Evolutionary conservation across 1,284 basidiomycete genomes (phyloP), one percentile per base, ranked within the genome.

Genomic region (Boletus sp.): DNA sequence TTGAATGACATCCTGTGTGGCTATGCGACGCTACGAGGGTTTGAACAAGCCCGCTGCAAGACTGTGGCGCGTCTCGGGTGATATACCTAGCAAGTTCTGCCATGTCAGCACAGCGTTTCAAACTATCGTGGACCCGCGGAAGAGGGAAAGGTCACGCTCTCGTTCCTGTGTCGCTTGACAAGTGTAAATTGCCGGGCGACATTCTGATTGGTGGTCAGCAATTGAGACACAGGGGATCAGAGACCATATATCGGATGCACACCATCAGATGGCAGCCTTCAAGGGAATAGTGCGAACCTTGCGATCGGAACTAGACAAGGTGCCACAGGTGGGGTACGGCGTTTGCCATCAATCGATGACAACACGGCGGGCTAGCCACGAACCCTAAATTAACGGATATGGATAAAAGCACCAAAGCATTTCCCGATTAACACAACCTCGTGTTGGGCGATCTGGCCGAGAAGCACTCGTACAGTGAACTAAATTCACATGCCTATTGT

Each of bases 301-400:
- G 43, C 20, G 41, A 48, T 51, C 58, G 49, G 49, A 58, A 38
- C 23, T 37, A 39, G 12, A 27, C 41, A 41, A 34, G 39, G 36
- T 49, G 44, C 47, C 37, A 48, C 25, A 22, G 48, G 57, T 60
- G 57, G 55, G 57, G 60, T 53, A 58, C 57, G 50, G 55, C 44
- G 45, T 51, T 54, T 54, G 42, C 50, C 62, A 65, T 55, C 52
- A 50, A 14, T 41, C 38, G 44, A 57, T 54, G 56, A 58, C 52
- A 51, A 32, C 49, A 43, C 44, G 29, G n/a, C 42, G 34, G 51
- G 9, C 50, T 35, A 25, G 51, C 29, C 35, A 46, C 50, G 50
- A 65, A 66, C 64, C 60, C 60, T 65, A 63, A 66, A 60, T 51
- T 50, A 61, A 59, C 62, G 64, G 65, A 67, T 62, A 42, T 64